Conservation (phyloP, 148 eudicot species). For the Cornus kousa region DNA sequence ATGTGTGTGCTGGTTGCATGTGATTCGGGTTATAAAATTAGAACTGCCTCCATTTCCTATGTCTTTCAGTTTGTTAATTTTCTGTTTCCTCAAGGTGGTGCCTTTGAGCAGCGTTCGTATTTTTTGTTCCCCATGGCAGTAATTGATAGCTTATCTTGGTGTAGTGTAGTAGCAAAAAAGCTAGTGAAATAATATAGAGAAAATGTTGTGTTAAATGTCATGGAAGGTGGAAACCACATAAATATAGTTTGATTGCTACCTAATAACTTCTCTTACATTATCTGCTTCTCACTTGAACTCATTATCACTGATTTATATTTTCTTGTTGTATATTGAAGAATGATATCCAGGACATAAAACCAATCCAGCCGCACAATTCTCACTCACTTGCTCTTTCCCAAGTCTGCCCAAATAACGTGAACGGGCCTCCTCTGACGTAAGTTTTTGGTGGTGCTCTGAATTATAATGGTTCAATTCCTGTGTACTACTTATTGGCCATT, state of each 20-base stretch:
- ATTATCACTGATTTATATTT: slow-evolving; percentile 10
- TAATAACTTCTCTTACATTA: background rate
- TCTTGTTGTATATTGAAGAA: background rate
- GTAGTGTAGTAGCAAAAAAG: no score
- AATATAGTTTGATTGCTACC: background rate
- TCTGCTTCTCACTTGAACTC: background rate
- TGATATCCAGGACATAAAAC: slow-evolving; percentile 45
- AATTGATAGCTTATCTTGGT: no score
- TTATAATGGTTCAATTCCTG: background rate
- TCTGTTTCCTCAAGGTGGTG: background rate
- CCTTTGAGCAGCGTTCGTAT: background rate
- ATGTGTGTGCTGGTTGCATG: no score
- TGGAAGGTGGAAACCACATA: background rate
- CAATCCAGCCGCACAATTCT: slow-evolving; percentile 63
- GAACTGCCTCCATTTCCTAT: background rate
- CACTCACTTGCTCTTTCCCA: slow-evolving; percentile 73
- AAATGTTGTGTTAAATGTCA: background rate
- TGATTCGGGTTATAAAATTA: background rate
- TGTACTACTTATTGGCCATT: background rate
- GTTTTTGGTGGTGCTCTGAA: slow-evolving; percentile 27
- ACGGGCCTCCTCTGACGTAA: slow-evolving; percentile 74
- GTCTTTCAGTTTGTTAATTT: background rate
- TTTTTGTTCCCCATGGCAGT: background rate
- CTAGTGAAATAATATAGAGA: no score
- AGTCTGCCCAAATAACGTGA: slow-evolving; percentile 71